These are phyloP conservation scores for Leersia perrieri DNA, from an alignment of 176 grass and related monocot genomes.

Conservation along the genomic window DNA sequence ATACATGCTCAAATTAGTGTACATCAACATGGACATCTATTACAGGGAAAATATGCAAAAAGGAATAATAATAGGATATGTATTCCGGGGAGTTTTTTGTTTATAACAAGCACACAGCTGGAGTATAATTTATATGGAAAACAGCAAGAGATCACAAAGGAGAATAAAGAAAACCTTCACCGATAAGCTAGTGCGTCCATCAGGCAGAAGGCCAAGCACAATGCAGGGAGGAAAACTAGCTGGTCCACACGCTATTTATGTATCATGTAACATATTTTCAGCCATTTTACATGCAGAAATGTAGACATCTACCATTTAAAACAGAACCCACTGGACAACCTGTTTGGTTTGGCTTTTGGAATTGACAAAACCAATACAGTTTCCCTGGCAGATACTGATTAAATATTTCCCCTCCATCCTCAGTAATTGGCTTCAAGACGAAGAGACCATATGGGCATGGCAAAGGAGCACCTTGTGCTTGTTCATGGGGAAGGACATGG, in stretches of 20 bases:
- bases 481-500: slow-evolving; percentile 73
- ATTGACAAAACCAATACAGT: neutral
- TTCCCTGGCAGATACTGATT: neutral
- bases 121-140: too few species aligned
- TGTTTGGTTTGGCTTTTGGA: slow-evolving; percentile 29
- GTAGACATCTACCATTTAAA: neutral
- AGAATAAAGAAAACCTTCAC: neutral
- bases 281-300: slow-evolving; percentile 19
- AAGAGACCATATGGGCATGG: neutral
- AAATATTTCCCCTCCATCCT: neutral
- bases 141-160: neutral
- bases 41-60: neutral
- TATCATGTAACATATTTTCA: neutral
- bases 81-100: neutral
- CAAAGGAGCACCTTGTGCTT: slow-evolving; percentile 32
- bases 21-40: neutral
- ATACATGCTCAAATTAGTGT: neutral
- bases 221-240: slow-evolving; percentile 19
- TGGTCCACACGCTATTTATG: slow-evolving; percentile 24
- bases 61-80: neutral
- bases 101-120: neutral
- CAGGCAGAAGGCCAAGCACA: neutral
- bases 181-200: slow-evolving; percentile 19
- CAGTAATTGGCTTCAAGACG: neutral
- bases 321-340: neutral